Base-by-base conservation (phyloP, 225 moss, liverwort and hornwort genomes). In the Pseudoscleropodium purum region DNA sequence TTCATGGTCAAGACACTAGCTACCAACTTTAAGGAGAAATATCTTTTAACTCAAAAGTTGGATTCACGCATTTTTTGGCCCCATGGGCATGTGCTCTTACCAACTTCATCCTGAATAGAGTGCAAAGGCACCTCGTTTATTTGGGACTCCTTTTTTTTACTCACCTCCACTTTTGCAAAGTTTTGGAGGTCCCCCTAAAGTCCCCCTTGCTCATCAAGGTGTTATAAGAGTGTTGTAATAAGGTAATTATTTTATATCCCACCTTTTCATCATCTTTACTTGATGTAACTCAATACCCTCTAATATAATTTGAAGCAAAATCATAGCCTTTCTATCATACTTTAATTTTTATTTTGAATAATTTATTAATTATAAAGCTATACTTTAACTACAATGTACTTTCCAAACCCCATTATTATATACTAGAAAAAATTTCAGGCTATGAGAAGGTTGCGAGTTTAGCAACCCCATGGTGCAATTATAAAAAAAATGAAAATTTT, bases 161-260 rank as follows among this genome's bases (percentile, higher is more conserved):
- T 75, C 47, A 75, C 9, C 47, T 47, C 9, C 10, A 47, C 47
- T 31, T 1, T 33, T 49, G 1, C 5, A 33, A 21, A 30, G 17
- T 18, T 74, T 74, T 11, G 6, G 6, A 34, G 47, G 34, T 34
- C 8, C 5, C 13, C 8, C 11, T 3, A 76, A 20, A 49, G 18
- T 47, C 11, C 12, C 2, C 0, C 1, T 51, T 51, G 34, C 3
- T 20, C 51, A 76, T 20, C 0, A 31, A 49, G 19, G 7, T 33
- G 0, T 49, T 5, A 51, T 1, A 12, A 3, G n/a, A n/a, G n/a
- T 21, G 5, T 2, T 0, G 0, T 33, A 5, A 21, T 2, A 52
- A 54, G 2, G 3, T 54, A 54, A 4, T 10, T 18, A 37, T 24
- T 54, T 51, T 15, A 36, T 14, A 54, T 2, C 2, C 3, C 2